Percentiles rank a stretch among this genome's conserved stretches.
phyloP scores from a whole-genome alignment of 2,329 filamentous ascomycete genomes.

The Fragosphaeria purpurea region DNA sequence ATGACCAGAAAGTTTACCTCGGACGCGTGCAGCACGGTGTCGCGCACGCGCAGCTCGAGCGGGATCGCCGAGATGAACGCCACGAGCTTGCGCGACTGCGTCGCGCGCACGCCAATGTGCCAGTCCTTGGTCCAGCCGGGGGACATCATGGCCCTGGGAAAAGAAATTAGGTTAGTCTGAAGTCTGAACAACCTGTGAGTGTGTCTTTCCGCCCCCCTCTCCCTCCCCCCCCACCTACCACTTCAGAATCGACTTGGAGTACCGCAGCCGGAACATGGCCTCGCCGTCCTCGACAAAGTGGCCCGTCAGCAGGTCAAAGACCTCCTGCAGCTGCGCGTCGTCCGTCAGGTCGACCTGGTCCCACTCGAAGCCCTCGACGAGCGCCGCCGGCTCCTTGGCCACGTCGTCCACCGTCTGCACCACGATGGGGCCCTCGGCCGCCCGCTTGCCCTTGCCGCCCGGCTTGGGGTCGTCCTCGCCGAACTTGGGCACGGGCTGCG shows the following conservation, averaged over 20 bases:
- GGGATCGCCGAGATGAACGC: conserved; percentile 95
- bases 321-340: conserved; percentile 71
- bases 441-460: conserved; percentile 34
- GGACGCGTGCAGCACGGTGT: conserved; percentile 64
- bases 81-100: conserved; percentile 75
- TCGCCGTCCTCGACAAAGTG: conserved; percentile 98
- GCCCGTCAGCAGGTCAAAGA: conserved; percentile 81
- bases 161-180: neutral
- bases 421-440: conserved; percentile 76
- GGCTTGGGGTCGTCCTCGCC: conserved; percentile 31
- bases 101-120: conserved; percentile 87
- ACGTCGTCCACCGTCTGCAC: conserved; percentile 69
- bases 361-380: conserved; percentile 88
- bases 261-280: conserved; percentile 96
- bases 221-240: conserved; percentile 53
- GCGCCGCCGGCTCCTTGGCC: conserved; percentile 61
- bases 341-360: conserved; percentile 77
- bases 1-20: conserved; percentile 98
- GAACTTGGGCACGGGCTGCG: conserved; percentile 87
- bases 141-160: conserved; percentile 73
- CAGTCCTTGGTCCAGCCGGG: conserved; percentile 91
- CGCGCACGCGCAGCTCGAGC: conserved; percentile 68
- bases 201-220: too few relatives aligned
- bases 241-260: conserved; percentile 77
- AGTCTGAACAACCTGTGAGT: too few relatives aligned